These are phyloP conservation scores for Termitomyces sp. DNA, from an alignment of 768 basidiomycete genomes.

Conservation along the genomic window DNA sequence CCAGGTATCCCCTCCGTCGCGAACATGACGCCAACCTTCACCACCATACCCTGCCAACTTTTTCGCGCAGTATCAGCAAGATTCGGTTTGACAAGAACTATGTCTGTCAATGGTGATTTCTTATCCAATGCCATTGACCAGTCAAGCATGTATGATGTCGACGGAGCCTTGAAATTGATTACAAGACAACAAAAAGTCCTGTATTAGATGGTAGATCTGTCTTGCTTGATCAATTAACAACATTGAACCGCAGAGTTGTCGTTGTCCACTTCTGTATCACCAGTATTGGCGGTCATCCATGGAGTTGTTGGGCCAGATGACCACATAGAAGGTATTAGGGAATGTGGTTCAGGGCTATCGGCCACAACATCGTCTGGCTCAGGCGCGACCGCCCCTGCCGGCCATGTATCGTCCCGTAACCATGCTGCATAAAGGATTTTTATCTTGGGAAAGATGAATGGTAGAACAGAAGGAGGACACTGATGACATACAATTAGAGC, in stretches of 20 bases:
- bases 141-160: not conserved
- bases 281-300: slow-evolving; percentile 19
- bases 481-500: slow-evolving; percentile 50
- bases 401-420: slow-evolving; percentile 79
- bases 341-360: slow-evolving; percentile 11
- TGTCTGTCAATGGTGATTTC: slow-evolving; percentile 2
- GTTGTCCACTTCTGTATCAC: slow-evolving; percentile 2
- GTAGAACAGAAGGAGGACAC: slow-evolving; percentile 2
- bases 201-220: slow-evolving; percentile 5
- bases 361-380: slow-evolving; percentile 54
- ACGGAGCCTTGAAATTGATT: not conserved
- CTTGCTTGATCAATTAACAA: not conserved
- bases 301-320: slow-evolving; percentile 24
- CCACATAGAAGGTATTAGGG: slow-evolving; percentile 13
- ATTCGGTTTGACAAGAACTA: not conserved
- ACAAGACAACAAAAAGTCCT: not conserved
- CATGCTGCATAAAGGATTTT: slow-evolving; percentile 73
- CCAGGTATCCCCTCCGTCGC: slow-evolving; percentile 79
- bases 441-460: slow-evolving; percentile 42
- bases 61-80: slow-evolving; percentile 20
- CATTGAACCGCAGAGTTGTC: not conserved
- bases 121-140: not conserved
- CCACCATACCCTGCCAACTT: slow-evolving; percentile 18
- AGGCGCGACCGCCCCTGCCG: slow-evolving; percentile 53
- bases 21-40: slow-evolving; percentile 40